Evolutionary conservation across 2,329 filamentous ascomycete genomes (phyloP), one percentile per base, ranked within the genome.

Genomic region (Didymella pinodella): DNA sequence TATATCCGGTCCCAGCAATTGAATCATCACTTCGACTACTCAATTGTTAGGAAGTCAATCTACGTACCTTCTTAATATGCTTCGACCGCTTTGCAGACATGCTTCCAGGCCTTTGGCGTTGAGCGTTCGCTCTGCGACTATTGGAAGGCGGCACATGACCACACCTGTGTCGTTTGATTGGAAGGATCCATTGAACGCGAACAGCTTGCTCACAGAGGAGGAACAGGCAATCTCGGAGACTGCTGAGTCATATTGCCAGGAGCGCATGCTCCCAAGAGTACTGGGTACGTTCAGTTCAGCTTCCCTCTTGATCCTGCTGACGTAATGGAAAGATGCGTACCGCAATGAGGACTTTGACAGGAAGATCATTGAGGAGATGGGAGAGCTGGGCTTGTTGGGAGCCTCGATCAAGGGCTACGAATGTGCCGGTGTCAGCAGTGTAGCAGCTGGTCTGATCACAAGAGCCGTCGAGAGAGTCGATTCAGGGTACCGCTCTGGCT

Each of bases 161-260:
- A 70, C 81, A 32, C 78, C 80, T 29, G 76, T 77, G 26, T 54
- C 77, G 4, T 98, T 97, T 77, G 88, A 96, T 77, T 99, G 95
- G 94, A 86, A 95, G 76, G 95, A 99, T 74, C 93, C 95, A 20
- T 82, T 99, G 58, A 85, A 84, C 26, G 84, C 89, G 34, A 88
- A 87, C 70, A 90, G 87, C 71, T 80, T 97, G 44, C 85, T 93
- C 71, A 97, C 93, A 0, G 91, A 96, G 65, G 95, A 99, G 60
- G 95, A 99, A 78, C 75, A 92, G 65, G 92, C 93, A 14, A 94
- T 99, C 66, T 85, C 90, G 41, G 92, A 97, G 70, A 96, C 92
- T 6, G 94, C 94, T 32, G 91, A 96, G 78, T 86, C 91, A 61
- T 99, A 98, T 74, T 98, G 93, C 75, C 94, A 98, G 78, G 93